Percentiles rank a stretch among this genome's conserved stretches.
Evolutionary conservation across 2,329 filamentous ascomycete species (phyloP).

Genomic region (Aureobasidium lini): DNA sequence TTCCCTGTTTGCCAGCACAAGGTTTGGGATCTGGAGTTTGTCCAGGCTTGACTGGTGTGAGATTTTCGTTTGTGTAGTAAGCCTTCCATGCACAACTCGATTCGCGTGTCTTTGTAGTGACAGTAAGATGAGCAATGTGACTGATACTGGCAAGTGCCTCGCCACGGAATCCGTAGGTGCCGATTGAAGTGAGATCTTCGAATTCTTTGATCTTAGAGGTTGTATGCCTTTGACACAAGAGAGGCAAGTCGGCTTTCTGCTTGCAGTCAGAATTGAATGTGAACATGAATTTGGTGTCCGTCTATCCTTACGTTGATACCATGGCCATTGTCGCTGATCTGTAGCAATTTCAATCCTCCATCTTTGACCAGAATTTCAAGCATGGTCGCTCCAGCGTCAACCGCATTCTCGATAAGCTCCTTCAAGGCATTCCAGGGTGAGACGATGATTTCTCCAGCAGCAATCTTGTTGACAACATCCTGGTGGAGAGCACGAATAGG

Average conservation of each 20-base stretch:
- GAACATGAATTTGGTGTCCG: not conserved
- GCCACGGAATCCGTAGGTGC: constrained; percentile 95
- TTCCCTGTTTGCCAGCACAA: constrained; percentile 79
- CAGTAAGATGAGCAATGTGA: constrained; percentile 90
- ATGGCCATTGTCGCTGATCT: constrained; percentile 95
- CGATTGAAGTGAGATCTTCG: constrained; percentile 82
- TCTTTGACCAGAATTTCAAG: constrained; percentile 91
- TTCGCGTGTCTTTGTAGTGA: constrained; percentile 87
- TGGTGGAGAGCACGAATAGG: constrained; percentile 70
- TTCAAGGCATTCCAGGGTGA: constrained; percentile 94
- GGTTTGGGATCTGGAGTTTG: constrained; percentile 80
- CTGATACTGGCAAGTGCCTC: constrained; percentile 96
- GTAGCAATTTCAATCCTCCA: constrained; percentile 85
- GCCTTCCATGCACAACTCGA: constrained; percentile 87
- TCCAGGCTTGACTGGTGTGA: constrained; percentile 78
- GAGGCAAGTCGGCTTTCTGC: constrained; percentile 76
- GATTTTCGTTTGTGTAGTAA: constrained; percentile 74
- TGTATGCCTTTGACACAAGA: constrained; percentile 92
- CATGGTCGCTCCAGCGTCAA: constrained; percentile 90
- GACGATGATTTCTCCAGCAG: constrained; percentile 95
- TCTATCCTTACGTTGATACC: constrained; percentile 70
- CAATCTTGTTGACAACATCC: constrained; percentile 97
- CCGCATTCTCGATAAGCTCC: constrained; percentile 92
- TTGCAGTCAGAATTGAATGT: constrained; percentile 31
- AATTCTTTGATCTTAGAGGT: constrained; percentile 93